A percentile compares a stretch with the other conserved stretches of the same genome.
Evolutionary conservation across 2,329 filamentous ascomycete species (phyloP).

Genomic region (Colletotrichum siamense): DNA sequence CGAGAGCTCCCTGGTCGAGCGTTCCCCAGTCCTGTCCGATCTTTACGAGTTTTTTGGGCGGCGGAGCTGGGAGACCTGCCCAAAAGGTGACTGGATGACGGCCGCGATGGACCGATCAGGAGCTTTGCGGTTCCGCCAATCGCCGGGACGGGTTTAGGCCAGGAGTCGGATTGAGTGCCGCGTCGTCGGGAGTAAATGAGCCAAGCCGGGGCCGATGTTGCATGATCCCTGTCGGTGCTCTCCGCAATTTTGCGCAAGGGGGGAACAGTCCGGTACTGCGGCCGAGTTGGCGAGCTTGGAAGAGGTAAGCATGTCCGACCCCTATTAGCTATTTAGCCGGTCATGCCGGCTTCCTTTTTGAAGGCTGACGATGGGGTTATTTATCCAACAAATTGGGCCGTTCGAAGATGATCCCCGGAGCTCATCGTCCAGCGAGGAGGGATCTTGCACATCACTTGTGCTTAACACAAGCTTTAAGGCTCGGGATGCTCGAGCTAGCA

Average conservation of each 20-base stretch:
- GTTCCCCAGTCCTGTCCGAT: neutral
- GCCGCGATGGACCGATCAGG: neutral
- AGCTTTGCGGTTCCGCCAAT: constrained; percentile 5
- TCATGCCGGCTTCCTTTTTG: neutral
- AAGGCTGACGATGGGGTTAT: neutral
- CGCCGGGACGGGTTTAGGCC: neutral
- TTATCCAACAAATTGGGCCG: neutral
- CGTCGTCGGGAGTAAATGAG: constrained; percentile 12
- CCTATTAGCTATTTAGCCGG: neutral
- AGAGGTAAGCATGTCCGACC: neutral
- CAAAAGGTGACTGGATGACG: neutral
- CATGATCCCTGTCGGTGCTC: constrained; percentile 10
- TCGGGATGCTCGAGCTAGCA: neutral
- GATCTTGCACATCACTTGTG: neutral
- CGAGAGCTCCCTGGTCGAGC: neutral
- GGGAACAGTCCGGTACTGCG: neutral
- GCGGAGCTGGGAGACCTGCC: neutral
- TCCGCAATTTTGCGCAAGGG: constrained; percentile 6
- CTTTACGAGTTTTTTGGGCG: neutral
- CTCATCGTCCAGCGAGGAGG: neutral
- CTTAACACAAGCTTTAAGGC: neutral
- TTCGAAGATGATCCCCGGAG: neutral
- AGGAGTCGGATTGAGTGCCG: constrained; percentile 11
- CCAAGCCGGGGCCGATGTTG: constrained; percentile 8
- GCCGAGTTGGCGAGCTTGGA: neutral